phyloP scores from a whole-genome alignment of 2,329 filamentous ascomycete genomes.

The Cercospora sp. region DNA sequence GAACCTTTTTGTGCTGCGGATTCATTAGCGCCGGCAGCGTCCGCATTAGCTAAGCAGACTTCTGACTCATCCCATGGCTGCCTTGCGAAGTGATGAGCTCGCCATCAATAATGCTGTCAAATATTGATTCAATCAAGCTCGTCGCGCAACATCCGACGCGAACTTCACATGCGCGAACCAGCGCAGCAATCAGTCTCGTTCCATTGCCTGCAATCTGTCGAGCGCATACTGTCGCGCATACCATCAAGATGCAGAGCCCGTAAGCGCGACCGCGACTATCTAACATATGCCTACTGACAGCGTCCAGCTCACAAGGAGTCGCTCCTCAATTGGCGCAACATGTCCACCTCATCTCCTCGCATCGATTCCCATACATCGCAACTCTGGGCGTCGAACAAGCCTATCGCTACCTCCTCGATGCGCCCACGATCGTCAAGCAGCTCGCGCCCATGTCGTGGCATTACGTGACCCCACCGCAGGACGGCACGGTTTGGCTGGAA shows the following conservation, averaged over 20 bases:
- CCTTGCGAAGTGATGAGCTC: not conserved
- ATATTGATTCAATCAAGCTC: not conserved
- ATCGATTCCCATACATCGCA: conserved; percentile 73
- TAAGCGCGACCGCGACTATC: conserved; percentile 6
- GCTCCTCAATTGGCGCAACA: conserved; percentile 51
- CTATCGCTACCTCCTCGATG: conserved; percentile 78
- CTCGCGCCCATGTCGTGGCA: conserved; percentile 89
- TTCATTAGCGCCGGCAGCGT: not conserved
- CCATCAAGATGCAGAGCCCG: conserved; percentile 27
- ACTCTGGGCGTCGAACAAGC: conserved; percentile 74
- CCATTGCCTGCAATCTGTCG: not conserved
- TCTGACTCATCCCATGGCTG: not conserved
- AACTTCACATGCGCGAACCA: not conserved
- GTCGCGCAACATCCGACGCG: conserved; percentile 8
- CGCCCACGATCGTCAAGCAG: conserved; percentile 82
- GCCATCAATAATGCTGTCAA: not conserved
- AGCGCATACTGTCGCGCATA: conserved; percentile 17
- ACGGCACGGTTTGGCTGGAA: conserved; percentile 79
- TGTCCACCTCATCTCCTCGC: conserved; percentile 84
- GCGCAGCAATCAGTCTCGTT: conserved; percentile 5
- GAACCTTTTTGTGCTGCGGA: not conserved
- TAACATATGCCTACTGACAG: conserved; percentile 16
- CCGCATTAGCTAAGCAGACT: not conserved
- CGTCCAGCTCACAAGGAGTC: conserved; percentile 28
- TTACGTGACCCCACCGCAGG: conserved; percentile 77